phyloP scores from a whole-genome alignment of 805 yeast genomes.

The Cyberlindnera maclurae region DNA sequence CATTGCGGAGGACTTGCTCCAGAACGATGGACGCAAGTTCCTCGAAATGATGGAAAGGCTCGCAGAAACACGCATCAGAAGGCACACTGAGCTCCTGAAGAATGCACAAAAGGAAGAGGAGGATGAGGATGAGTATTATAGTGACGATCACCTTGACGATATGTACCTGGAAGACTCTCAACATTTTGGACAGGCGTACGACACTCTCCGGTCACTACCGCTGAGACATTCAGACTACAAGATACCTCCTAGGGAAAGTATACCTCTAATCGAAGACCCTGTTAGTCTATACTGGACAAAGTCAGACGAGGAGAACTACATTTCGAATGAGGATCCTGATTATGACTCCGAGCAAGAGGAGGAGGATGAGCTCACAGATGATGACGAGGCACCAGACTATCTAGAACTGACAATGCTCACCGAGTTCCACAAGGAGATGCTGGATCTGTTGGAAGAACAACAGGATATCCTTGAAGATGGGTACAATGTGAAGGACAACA shows the following conservation, averaged over 20 bases:
- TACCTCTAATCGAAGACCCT: slow-evolving; percentile 11
- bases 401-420: slow-evolving; percentile 3
- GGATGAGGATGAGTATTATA: slow-evolving; percentile 23
- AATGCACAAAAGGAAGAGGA: slow-evolving; percentile 23
- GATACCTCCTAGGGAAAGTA: slow-evolving; percentile 7
- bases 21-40: slow-evolving; percentile 71
- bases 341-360: slow-evolving; percentile 5
- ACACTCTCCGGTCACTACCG: background rate
- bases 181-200: slow-evolving; percentile 4
- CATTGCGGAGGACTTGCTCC: slow-evolving; percentile 74
- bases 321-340: slow-evolving; percentile 14
- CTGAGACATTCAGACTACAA: slow-evolving; percentile 3
- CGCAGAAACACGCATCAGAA: slow-evolving; percentile 43
- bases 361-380: slow-evolving; percentile 17
- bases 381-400: slow-evolving; percentile 9
- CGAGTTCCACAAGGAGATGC: slow-evolving; percentile 12
- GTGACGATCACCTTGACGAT: slow-evolving; percentile 20
- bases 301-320: slow-evolving; percentile 18
- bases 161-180: slow-evolving; percentile 6
- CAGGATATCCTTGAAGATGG: slow-evolving; percentile 10
- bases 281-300: slow-evolving; percentile 7
- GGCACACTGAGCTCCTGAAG: slow-evolving; percentile 15
- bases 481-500: slow-evolving; percentile 5
- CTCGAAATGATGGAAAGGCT: slow-evolving; percentile 74
- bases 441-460: slow-evolving; percentile 11